Base-by-base conservation (phyloP, 177 flowering plant species). In the Vitis hybrid region DNA sequence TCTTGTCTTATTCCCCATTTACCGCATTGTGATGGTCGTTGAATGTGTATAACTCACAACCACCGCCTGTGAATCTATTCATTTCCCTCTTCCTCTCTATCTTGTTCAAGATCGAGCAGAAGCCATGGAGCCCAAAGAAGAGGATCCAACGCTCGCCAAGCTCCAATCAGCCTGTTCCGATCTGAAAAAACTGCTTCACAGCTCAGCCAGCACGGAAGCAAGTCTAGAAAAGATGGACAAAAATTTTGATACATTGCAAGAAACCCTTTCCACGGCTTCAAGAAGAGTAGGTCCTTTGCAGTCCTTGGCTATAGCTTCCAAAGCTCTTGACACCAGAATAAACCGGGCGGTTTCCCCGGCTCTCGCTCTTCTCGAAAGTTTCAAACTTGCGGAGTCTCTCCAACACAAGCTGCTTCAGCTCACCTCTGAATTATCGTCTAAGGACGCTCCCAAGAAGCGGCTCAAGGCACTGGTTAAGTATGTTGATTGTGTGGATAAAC, bases 281-380 rank as follows among this genome's bases (percentile, higher is more conserved):
- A 81, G 60, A 71, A 74, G 82, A 51, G 70, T 86, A 6, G 85
- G 84, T 6, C 93, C 91, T 12, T 64, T 89, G 10, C 96, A 87
- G 56, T 81, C 92, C 19, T 56, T 78, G 14, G 82, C 91, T 64
- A 84, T 88, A 68, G 77, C 91, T 3, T 70, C 74, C 10, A 88
- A 86, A 77, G 88, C 92, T 3, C 85, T 90, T 6, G 90, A 90
- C 8, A 77, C 90, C 3, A 67, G 93, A 46, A 84, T 90, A 56
- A 89, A 90, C 77, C 70, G 92, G 7, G 90, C 95, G 1, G 73
- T 87, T 32, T 76, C 91, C 1, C 92, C 92, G 4, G 90, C 91
- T 10, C 75, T 88, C 2, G 65, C 80, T 11, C 85, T 90, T 2
- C 80, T 90, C 2, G 78, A 83, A 6, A 85, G 76, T 72, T 90